Percentiles rank a stretch among this genome's conserved stretches.
These are phyloP conservation scores for Ilex paraguariensis DNA, from an alignment of 305 asterid species.

Conservation along the genomic window DNA sequence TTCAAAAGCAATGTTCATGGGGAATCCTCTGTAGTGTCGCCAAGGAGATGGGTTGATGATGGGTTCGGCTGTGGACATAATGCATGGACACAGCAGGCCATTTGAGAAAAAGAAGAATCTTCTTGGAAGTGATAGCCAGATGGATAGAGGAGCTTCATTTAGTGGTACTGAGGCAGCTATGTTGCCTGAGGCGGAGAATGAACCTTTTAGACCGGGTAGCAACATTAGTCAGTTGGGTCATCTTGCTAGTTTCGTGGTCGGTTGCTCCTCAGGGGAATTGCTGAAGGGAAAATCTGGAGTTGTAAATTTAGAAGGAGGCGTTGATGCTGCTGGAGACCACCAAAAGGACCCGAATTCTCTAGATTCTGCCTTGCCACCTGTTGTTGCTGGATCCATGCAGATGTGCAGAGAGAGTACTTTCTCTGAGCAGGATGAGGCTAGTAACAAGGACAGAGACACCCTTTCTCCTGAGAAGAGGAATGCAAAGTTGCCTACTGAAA, in stretches of 20 bases:
- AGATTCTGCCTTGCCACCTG: conserved; percentile 23
- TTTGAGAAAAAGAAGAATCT: conserved; percentile 23
- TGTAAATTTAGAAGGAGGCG: conserved; percentile 30
- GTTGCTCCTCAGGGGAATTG: conserved; percentile 24
- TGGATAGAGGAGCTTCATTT: conserved; percentile 16
- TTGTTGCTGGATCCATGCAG: conserved; percentile 32
- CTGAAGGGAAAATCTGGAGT: conserved; percentile 25
- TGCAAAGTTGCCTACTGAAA: conserved; percentile 30
- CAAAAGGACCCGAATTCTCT: conserved; percentile 30
- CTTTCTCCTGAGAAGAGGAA: conserved; percentile 25
- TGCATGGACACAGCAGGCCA: conserved; percentile 27
- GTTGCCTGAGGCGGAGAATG: conserved; percentile 18
- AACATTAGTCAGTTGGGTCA: conserved; percentile 21
- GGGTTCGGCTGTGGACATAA: conserved; percentile 20
- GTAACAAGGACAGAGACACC: conserved; percentile 27
- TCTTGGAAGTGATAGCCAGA: conserved; percentile 27
- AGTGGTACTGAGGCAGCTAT: conserved; percentile 24
- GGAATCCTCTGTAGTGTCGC: conserved; percentile 24
- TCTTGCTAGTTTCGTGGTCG: conserved; percentile 18
- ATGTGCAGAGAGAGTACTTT: conserved; percentile 23
- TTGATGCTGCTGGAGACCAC: conserved; percentile 24
- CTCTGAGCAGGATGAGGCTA: conserved; percentile 29
- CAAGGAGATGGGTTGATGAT: conserved; percentile 31
- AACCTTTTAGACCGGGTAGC: conserved; percentile 22
- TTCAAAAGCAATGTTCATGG: conserved; percentile 28